Conservation (phyloP, 345 rosid genomes). For the Corchorus olitorius region DNA sequence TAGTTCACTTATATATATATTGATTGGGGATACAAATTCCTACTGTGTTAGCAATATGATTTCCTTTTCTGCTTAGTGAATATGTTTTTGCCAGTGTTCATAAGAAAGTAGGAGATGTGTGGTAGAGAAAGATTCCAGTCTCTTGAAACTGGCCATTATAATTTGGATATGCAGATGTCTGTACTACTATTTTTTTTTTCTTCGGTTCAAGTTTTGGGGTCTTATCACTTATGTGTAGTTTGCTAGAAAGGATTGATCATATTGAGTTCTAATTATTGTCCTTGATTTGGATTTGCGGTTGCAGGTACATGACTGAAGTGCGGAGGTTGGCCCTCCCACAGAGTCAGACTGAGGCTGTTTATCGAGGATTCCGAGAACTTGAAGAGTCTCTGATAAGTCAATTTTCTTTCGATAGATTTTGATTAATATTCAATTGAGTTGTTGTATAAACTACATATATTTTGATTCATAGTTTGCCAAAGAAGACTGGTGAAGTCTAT, state of each 20-base stretch:
- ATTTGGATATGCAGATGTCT: too few relatives aligned
- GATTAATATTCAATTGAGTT: constrained; percentile 20
- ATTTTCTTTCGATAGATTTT: constrained; percentile 52
- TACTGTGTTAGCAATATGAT: too few relatives aligned
- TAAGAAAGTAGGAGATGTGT: too few relatives aligned
- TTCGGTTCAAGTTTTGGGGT: neutral
- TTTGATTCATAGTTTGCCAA: neutral
- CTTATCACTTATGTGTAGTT: neutral
- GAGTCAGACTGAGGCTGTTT: constrained; percentile 70
- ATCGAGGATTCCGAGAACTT: constrained; percentile 79
- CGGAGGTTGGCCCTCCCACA: constrained; percentile 81
- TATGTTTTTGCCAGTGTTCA: too few relatives aligned
- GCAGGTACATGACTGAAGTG: constrained; percentile 95
- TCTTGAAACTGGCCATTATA: too few relatives aligned
- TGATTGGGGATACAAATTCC: too few relatives aligned
- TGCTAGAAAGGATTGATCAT: too few relatives aligned
- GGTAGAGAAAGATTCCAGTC: too few relatives aligned
- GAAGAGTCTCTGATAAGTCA: constrained; percentile 82
- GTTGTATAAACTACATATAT: constrained; percentile 1
- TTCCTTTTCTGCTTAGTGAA: too few relatives aligned
- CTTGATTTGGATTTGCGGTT: neutral
- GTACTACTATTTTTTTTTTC: too few relatives aligned
- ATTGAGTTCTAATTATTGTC: too few relatives aligned
- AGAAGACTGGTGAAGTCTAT: neutral
- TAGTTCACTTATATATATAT: neutral